Percentiles rank a stretch among this genome's conserved stretches.
These are phyloP conservation scores for Sordariomycetes sp. DNA, from an alignment of 2,329 filamentous ascomycete genomes.

Conservation along the genomic window DNA sequence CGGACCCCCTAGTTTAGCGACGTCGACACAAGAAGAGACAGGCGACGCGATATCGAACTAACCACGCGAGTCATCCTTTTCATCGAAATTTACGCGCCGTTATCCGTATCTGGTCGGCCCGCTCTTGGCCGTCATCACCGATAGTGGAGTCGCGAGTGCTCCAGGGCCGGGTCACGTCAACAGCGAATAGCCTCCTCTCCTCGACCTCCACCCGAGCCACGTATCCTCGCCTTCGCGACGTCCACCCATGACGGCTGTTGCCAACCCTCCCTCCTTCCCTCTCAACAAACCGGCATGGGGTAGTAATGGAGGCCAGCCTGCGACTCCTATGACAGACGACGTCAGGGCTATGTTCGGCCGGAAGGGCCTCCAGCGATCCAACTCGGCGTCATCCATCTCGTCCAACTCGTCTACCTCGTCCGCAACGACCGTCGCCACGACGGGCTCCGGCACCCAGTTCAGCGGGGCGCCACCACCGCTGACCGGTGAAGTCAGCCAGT, in stretches of 20 bases:
- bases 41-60: not conserved
- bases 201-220: conserved; percentile 2
- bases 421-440: conserved; percentile 48
- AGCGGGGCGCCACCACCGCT: conserved; percentile 43
- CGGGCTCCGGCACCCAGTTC: conserved; percentile 42
- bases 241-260: conserved; percentile 53
- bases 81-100: not conserved
- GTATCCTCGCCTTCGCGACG: conserved; percentile 3
- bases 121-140: not conserved
- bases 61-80: not conserved
- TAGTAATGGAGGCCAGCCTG: conserved; percentile 38
- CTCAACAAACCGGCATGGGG: conserved; percentile 54
- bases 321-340: conserved; percentile 70
- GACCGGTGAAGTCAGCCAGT: conserved; percentile 31
- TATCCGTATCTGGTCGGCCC: not conserved
- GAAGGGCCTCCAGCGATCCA: conserved; percentile 74
- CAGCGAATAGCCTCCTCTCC: conserved; percentile 4
- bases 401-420: conserved; percentile 47
- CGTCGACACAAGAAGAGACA: not conserved
- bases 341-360: conserved; percentile 79
- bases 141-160: not conserved
- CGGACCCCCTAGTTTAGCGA: not conserved
- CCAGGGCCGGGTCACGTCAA: not conserved
- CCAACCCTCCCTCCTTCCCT: conserved; percentile 49
- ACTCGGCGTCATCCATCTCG: conserved; percentile 81